phyloP scores from a whole-genome alignment of 169 alveolate genomes.

The Plasmodium malariae region DNA sequence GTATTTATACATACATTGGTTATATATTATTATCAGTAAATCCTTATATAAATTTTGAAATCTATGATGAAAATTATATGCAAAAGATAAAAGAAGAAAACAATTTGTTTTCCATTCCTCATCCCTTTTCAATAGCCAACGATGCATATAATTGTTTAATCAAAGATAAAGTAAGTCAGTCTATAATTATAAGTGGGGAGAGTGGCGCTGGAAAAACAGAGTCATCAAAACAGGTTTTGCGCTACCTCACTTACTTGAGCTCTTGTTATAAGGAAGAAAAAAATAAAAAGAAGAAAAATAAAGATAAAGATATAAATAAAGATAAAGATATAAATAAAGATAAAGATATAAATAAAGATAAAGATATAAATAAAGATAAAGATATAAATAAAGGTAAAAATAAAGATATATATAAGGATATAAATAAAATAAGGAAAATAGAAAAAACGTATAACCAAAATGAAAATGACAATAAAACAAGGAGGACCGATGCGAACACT shows the following conservation, averaged over 20 bases:
- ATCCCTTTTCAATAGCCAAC: slow-evolving; percentile 91
- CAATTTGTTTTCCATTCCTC: slow-evolving; percentile 87
- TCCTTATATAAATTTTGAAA: slow-evolving; percentile 86
- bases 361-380: not conserved
- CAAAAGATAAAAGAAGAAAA: slow-evolving; percentile 82
- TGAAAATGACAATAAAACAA: too few species aligned
- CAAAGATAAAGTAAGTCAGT: slow-evolving; percentile 88
- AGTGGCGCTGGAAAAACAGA: slow-evolving; percentile 99
- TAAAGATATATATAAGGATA: too few species aligned
- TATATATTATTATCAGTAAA: slow-evolving; percentile 88
- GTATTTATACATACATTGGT: slow-evolving; percentile 88
- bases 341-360: too few species aligned
- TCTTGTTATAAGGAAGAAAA: slow-evolving; percentile 27
- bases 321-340: not conserved
- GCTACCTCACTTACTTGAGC: slow-evolving; percentile 83
- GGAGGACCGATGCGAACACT: too few species aligned
- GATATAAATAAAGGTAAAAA: not conserved
- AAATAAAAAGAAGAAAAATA: slow-evolving; percentile 3
- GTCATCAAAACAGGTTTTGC: slow-evolving; percentile 95
- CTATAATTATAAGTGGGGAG: slow-evolving; percentile 99
- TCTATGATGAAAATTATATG: slow-evolving; percentile 84
- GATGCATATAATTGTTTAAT: slow-evolving; percentile 87
- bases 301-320: not conserved
- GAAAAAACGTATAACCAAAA: too few species aligned
- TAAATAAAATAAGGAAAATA: too few species aligned